Percentiles rank a stretch among this genome's conserved stretches.
Evolutionary conservation across 2,329 filamentous ascomycete species (phyloP).

Genomic region (Epichloe bromicola): DNA sequence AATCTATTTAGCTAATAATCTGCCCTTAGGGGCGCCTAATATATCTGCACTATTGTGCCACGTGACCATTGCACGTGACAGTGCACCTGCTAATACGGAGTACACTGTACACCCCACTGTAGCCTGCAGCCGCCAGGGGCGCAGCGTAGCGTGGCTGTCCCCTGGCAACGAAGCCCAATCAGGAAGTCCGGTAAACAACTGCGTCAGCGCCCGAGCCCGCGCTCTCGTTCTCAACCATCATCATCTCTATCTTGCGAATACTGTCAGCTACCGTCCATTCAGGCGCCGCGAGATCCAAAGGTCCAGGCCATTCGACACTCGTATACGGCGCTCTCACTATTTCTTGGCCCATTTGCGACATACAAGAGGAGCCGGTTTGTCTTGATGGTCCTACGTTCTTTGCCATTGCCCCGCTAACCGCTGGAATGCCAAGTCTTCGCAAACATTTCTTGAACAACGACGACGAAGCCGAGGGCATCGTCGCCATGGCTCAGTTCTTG

Average conservation of each 20-base stretch:
- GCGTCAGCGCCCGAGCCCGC: constrained; percentile 2
- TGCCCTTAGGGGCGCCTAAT: too few relatives aligned
- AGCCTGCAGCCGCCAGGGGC: not conserved
- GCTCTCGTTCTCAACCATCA: not conserved
- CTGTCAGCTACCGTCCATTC: not conserved
- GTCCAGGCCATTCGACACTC: not conserved
- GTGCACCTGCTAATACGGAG: not conserved
- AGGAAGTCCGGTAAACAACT: constrained; percentile 7
- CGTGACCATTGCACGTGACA: too few relatives aligned
- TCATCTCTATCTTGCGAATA: constrained; percentile 1
- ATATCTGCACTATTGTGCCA: too few relatives aligned
- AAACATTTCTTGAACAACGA: constrained; percentile 6
- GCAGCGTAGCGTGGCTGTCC: not conserved
- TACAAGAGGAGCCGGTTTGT: not conserved
- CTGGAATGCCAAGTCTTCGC: constrained; percentile 22
- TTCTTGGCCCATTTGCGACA: not conserved
- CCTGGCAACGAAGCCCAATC: constrained; percentile 7
- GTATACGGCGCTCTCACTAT: not conserved
- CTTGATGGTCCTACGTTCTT: not conserved
- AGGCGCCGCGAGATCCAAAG: not conserved
- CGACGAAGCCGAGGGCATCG: constrained; percentile 3
- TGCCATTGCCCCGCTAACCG: constrained; percentile 27
- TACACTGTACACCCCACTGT: too few relatives aligned
- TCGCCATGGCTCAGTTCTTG: constrained; percentile 28
- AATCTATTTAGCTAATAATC: too few relatives aligned